Evolutionary conservation across 2,329 filamentous ascomycete species (phyloP), one percentile per base, ranked within the genome.

Genomic region (Helotiales sp.): DNA sequence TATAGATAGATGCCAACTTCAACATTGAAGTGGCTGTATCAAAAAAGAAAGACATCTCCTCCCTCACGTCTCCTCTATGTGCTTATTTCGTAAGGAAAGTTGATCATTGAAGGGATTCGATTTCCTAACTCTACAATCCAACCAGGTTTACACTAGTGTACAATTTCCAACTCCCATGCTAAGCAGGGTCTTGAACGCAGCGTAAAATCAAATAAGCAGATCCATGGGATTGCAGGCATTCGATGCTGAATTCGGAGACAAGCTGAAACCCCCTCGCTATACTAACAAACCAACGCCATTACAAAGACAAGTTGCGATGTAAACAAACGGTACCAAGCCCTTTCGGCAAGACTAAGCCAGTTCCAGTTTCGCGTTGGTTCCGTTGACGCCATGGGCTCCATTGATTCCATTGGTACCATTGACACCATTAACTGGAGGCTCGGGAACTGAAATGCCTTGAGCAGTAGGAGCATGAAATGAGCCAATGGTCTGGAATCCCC

Each of bases 401-500:
- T 44, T 44, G 40, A 44, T 24, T 3, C 40, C 40, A 25, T 44
- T 44, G 19, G 40, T 44, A 13, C 40, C 40, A 44, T 44, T 44
- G 10, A 44, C 40, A 25, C 22, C 22, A 27, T 44, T 44, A 15
- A 44, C 40, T n/a, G n/a, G n/a, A 44, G 40, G 40, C 10, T 25
- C 40, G 5, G 40, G 40, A 27, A 62, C 62, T 30, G 61, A 36
- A 48, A 64, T 30, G 42, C 60, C 58, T 49, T 61, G 62, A 13
- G 59, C 44, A 49, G 59, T 57, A 19, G 66, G 61, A 17, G 79
- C 36, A 63, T 87, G 84, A 60, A 84, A 87, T 1, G 83, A 79
- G 29, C 83, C 81, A 52, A 87, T 87, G 61, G 81, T 86, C 69
- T 87, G 84, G 64, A 87, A 87, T 0, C 85, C 85, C 74, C 70